Evolutionary conservation across 768 basidiomycete species (phyloP), one percentile per base, ranked within the genome.

Genomic region (Lanmaoa pseudosensibilis): DNA sequence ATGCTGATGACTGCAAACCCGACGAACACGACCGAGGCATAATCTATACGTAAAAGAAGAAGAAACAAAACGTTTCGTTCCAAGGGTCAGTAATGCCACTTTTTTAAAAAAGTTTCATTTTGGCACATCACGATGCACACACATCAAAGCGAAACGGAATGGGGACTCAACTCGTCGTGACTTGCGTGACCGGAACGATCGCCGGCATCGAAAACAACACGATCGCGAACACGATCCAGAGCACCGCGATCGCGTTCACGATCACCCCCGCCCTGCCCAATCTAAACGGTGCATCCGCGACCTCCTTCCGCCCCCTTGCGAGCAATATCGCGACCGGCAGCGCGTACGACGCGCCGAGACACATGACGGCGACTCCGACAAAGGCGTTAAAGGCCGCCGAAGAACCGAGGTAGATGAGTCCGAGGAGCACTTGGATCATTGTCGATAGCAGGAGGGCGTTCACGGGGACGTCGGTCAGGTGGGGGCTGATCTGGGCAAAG

Each of bases 121-220:
- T 10, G 19, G 39, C n/a, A 43, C 3, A 15, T 13, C 19, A 5
- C 23, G 15, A 18, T 18, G 32, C 4, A 19, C 27, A 6, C 27
- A 27, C 27, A n/a, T n/a, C n/a, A n/a, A n/a, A n/a, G 27, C 27
- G 3, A 27, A 46, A 11, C 5, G n/a, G 32, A 16, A n/a, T 9
- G 27, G 4, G 4, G 25, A 63, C 54, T 21, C 49, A 52, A 67
- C 79, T 80, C 80, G 85, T 86, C 6, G 81, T 73, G 1, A 69
- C 72, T 53, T 58, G 59, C 6, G 79, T 81, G 38, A 81, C 83
- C 5, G 86, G 85, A 5, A 87, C 72, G 38, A 78, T 76, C 7
- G 83, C 81, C 7, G 85, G 85, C 85, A 88, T 87, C 23, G 83
- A 85, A 64, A 87, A 87, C 58, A 88, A 64, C 33, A 87, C 80